Base-by-base conservation (phyloP, 1,139 yeast species). In the Scheffersomyces illinoinensis region DNA sequence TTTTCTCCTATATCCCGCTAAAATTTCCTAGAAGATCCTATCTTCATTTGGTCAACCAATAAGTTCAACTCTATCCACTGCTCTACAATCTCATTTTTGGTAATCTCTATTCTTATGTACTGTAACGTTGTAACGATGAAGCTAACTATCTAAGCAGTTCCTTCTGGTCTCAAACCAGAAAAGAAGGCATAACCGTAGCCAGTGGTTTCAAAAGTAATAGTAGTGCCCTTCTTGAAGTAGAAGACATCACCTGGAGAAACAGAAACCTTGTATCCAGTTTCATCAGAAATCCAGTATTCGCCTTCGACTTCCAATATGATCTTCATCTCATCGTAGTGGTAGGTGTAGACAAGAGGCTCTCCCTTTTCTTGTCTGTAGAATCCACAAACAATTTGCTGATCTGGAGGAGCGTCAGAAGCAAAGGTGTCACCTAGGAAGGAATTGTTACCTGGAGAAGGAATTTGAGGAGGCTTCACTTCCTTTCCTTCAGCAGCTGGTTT, bases 261-360 rank as follows among this genome's bases (percentile, higher is more conserved):
- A 58, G 76, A 77, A 55, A 84, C 87, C 63, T 81, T 81, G 69
- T 78, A 77, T 18, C 91, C 91, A 56, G 85, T 79, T 73, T 86
- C 91, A 66, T 88, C 92, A 57, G 85, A 69, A 64, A 88, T 78
- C 58, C 77, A 77, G 78, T 85, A 85, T 68, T 85, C 87, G 62
- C 91, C 91, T 69, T 81, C 86, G 59, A 84, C 87, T 70, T 86
- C 90, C 64, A 87, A 76, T 69, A 87, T 81, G 66, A 88, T 79
- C 75, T 88, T 88, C 89, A 86, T 86, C 76, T 88, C 92, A 69
- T 88, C 91, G 72, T 87, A 88, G 68, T 76, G 76, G 74, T 88
- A 88, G 58, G 78, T 75, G 80, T 87, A 88, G 24, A 84, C 90
- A 68, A 88, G 82, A 55, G 89, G 84, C 69, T 85, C 87, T 60